These are phyloP conservation scores for Colletotrichum lentis DNA, from an alignment of 2,329 filamentous ascomycete genomes.

Conservation along the genomic window DNA sequence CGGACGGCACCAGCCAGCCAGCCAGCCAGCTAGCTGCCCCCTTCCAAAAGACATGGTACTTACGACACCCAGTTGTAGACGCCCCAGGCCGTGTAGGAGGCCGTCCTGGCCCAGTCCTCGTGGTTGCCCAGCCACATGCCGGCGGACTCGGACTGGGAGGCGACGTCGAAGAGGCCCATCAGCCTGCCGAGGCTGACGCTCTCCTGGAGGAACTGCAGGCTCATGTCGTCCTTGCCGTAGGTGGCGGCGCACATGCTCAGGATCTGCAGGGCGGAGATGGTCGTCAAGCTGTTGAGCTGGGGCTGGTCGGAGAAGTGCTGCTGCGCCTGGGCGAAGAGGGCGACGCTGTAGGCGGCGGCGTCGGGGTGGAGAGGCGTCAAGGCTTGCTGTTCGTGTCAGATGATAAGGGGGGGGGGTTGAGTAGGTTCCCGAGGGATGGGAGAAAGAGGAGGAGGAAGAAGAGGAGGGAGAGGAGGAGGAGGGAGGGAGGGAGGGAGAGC, in stretches of 20 bases:
- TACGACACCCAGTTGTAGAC: conserved; percentile 38
- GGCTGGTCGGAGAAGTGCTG: conserved; percentile 5
- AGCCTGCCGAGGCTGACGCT: neutral
- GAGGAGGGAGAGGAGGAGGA: accelerated
- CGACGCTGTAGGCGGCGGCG: neutral
- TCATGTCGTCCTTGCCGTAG: conserved; percentile 10
- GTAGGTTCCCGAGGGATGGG: no score
- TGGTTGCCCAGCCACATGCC: conserved; percentile 5
- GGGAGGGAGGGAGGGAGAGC: no score
- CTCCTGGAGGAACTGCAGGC: neutral
- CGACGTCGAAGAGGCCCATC: conserved; percentile 26
- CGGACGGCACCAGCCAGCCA: no score
- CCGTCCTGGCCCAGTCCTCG: conserved; percentile 10
- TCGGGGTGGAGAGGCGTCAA: conserved; percentile 14
- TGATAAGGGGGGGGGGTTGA: no score
- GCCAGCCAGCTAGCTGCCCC: no score
- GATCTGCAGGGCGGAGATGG: conserved; percentile 5
- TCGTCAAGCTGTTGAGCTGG: conserved; percentile 12
- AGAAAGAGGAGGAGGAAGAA: no score
- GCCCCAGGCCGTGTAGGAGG: conserved; percentile 46
- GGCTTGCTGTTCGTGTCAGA: conserved; percentile 10
- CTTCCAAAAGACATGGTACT: neutral
- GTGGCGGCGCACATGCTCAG: conserved; percentile 12
- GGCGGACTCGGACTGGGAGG: conserved; percentile 6
- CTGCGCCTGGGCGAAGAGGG: conserved; percentile 10